Base-by-base conservation (phyloP, 345 rosid species). In the Lepidium aucheri region DNA sequence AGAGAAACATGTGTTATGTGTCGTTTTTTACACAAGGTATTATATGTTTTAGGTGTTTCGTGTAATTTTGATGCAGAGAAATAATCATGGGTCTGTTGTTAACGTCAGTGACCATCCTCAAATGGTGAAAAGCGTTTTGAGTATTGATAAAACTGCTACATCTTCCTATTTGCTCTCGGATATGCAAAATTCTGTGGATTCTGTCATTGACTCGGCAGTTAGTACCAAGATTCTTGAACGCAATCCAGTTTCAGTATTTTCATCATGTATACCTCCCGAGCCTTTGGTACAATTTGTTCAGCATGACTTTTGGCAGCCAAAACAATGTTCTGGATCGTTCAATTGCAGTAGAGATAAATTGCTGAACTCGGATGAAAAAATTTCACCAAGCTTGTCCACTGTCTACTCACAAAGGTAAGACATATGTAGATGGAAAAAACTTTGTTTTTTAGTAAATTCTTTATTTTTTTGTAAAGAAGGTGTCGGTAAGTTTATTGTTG, bases 321-420 rank as follows among this genome's bases (percentile, higher is more conserved):
- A 40, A 46, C 47, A 35, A 7, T 7, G 12, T 15, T 8, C 24
- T 18, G 54, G 74, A 44, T 63, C 70, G 59, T 41, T 65, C 39
- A 53, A 61, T 50, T 70, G 74, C 58, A 60, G 60, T 53, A 47
- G 46, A 45, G 68, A 69, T 74, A 83, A 76, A 42, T 74, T 59
- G 45, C 74, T 53, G 64, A 74, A 81, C 50, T 51, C 44, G 42
- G 55, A 40, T 0, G 66, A 65, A 18, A 79, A 75, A 39, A 69
- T 54, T 49, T 73, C 83, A 41, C 71, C 42, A 20, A 74, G 63
- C 58, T 35, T 77, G 47, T 86, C 96, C 47, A 81, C 69, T 74
- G 74, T 76, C 34, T 84, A 76, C 72, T 84, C 92, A 76, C 84
- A 85, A 80, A 85, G 88, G 97, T 90, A 77, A 75, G 77, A 33